phyloP scores from a whole-genome alignment of 2,329 filamentous ascomycete genomes.

The Tolypocladium cylindrosporum region DNA sequence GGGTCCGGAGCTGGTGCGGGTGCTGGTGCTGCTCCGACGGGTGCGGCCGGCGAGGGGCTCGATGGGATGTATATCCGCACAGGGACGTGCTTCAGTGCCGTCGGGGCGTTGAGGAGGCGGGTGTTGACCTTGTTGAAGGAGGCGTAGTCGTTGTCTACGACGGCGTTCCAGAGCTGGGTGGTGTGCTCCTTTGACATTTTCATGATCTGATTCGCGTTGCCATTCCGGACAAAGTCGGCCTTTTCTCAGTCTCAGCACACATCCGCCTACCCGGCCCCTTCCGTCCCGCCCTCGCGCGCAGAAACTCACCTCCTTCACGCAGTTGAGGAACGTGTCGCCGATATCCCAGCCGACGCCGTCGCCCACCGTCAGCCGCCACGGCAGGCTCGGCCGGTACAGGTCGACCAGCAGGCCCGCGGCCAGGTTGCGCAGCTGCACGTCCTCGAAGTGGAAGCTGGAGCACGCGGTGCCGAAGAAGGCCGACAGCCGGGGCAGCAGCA shows the following conservation, averaged over 20 bases:
- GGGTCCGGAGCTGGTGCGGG: background rate
- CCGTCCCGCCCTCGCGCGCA: too few relatives aligned
- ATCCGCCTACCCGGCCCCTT: too few relatives aligned
- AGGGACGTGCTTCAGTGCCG: slow-evolving; percentile 72
- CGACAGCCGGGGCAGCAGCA: slow-evolving; percentile 44
- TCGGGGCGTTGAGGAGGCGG: slow-evolving; percentile 66
- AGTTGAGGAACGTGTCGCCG: slow-evolving; percentile 53
- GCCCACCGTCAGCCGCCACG: slow-evolving; percentile 44
- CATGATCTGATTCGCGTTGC: slow-evolving; percentile 85
- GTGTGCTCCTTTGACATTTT: slow-evolving; percentile 76
- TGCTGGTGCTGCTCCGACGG: background rate
- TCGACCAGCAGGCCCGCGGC: slow-evolving; percentile 45
- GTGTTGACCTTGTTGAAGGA: slow-evolving; percentile 66
- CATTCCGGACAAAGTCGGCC: slow-evolving; percentile 81
- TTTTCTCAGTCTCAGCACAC: too few relatives aligned
- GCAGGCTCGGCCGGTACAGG: slow-evolving; percentile 43
- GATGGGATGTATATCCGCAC: slow-evolving; percentile 77
- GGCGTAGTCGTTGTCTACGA: slow-evolving; percentile 65
- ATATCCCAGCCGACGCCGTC: slow-evolving; percentile 51
- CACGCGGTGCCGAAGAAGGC: slow-evolving; percentile 43
- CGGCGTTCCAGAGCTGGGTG: slow-evolving; percentile 70
- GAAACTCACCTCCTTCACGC: slow-evolving; percentile 46
- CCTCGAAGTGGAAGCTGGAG: slow-evolving; percentile 49
- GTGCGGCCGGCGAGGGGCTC: slow-evolving; percentile 32
- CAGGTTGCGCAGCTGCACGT: slow-evolving; percentile 42